These are phyloP conservation scores for Nephelium lappaceum DNA, from an alignment of 345 rosid genomes.

Conservation along the genomic window DNA sequence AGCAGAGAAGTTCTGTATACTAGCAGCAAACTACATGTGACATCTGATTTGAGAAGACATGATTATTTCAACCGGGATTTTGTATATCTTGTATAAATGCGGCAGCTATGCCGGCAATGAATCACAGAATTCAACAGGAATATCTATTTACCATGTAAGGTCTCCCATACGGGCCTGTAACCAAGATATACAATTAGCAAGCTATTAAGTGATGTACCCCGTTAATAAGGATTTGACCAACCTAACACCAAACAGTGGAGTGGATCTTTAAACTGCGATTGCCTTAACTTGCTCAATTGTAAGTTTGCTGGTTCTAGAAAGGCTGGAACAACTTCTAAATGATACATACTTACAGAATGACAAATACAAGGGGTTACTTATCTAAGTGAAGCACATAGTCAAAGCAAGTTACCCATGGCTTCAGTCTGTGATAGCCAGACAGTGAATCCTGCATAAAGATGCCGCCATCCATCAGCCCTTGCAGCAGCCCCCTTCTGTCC, in stretches of 20 bases:
- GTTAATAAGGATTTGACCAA: background rate
- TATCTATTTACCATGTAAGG: background rate
- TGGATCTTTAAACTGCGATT: background rate
- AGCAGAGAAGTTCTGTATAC: background rate
- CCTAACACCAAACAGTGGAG: background rate
- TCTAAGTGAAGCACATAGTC: slow-evolving; percentile 14
- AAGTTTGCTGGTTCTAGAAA: background rate
- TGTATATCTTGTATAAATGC: background rate
- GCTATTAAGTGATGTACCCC: background rate
- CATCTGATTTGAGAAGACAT: slow-evolving; percentile 5
- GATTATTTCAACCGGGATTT: background rate
- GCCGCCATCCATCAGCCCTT: slow-evolving; percentile 66
- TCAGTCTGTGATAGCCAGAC: slow-evolving; percentile 86
- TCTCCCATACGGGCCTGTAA: background rate
- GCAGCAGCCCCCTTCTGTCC: slow-evolving; percentile 75
- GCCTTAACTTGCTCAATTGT: background rate
- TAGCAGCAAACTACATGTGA: background rate
- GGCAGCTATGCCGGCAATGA: background rate
- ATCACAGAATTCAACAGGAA: background rate
- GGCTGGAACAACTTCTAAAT: background rate
- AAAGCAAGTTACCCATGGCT: slow-evolving; percentile 57
- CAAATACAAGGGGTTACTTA: background rate
- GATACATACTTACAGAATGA: background rate
- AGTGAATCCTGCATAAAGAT: slow-evolving; percentile 83
- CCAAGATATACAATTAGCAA: background rate